A percentile compares a stretch with the other conserved stretches of the same genome.
Evolutionary conservation across 2,329 filamentous ascomycete genomes (phyloP).

Genomic region (Aureobasidium leucospermi): DNA sequence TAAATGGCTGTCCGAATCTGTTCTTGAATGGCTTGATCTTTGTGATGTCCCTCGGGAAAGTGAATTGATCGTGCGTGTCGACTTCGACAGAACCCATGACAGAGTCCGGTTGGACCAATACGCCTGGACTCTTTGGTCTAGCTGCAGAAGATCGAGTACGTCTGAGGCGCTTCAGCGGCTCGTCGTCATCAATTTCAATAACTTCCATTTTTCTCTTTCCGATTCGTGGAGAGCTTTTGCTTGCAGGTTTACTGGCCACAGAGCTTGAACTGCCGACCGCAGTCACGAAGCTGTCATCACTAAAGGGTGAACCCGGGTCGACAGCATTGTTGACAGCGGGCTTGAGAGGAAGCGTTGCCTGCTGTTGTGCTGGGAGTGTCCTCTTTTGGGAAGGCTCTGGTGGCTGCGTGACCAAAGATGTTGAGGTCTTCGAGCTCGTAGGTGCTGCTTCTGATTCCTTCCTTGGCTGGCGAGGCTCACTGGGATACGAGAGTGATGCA

Average conservation of each 20-base stretch:
- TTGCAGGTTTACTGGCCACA: neutral
- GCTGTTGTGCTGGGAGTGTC: neutral
- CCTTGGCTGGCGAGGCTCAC: neutral
- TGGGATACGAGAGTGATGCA: no score
- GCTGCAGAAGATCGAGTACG: neutral
- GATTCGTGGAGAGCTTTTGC: neutral
- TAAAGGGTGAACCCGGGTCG: neutral
- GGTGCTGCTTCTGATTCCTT: neutral
- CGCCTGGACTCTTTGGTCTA: neutral
- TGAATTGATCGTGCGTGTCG: neutral
- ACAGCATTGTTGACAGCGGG: neutral
- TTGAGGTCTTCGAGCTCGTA: neutral
- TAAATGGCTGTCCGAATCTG: neutral
- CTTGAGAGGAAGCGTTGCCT: neutral
- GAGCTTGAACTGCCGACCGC: neutral
- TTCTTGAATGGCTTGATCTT: neutral
- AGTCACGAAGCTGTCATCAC: neutral
- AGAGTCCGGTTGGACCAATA: neutral
- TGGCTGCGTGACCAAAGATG: neutral
- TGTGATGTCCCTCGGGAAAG: neutral
- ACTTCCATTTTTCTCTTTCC: neutral
- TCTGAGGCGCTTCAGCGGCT: neutral
- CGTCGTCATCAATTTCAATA: neutral
- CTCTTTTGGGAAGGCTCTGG: neutral
- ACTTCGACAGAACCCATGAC: neutral